Evolutionary conservation across 345 rosid species (phyloP), one percentile per base, ranked within the genome.

Genomic region (Nasturtium officinale): DNA sequence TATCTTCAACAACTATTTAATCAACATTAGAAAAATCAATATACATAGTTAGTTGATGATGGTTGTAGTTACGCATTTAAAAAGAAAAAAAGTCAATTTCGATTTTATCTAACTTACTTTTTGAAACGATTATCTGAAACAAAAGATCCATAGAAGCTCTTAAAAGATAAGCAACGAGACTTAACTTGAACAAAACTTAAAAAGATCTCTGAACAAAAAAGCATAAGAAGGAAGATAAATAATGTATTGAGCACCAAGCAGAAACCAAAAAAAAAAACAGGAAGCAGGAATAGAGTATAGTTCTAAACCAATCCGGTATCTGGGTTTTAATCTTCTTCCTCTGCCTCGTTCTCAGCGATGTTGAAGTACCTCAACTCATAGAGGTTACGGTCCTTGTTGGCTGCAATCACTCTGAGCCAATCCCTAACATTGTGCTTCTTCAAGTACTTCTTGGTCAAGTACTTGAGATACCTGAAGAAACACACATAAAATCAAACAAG

Each of bases 341-440:
- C 97, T 2, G 81, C 98, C 74, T 92, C 98, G 52, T 92, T 90
- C 81, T 92, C 98, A 2, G 96, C 98, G 73, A 92, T 92, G 85
- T 92, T 89, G 80, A 92, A 92, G 90, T 92, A 92, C 82, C 98
- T 83, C 66, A 92, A 78, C 76, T 92, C 98, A 43, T 92, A 92
- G 54, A 90, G 82, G 21, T 82, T 83, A 50, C 93, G 89, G 61
- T 92, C 97, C 82, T 92, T 87, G 89, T 90, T 89, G 2, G 96
- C 83, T 3, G 98, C 86, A 63, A 92, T 89, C 63, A 89, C 97
- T 0, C 98, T 85, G 40, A 92, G 98, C 98, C 98, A 92, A 69
- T 92, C 98, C 52, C 98, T 70, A 30, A 92, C 98, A 28, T 90
- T 92, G 78, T 92, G 98, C 75, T 92, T 92, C 89, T 92, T 92